These are phyloP conservation scores for Clausena lansium DNA, from an alignment of 345 rosid genomes.

Conservation along the genomic window DNA sequence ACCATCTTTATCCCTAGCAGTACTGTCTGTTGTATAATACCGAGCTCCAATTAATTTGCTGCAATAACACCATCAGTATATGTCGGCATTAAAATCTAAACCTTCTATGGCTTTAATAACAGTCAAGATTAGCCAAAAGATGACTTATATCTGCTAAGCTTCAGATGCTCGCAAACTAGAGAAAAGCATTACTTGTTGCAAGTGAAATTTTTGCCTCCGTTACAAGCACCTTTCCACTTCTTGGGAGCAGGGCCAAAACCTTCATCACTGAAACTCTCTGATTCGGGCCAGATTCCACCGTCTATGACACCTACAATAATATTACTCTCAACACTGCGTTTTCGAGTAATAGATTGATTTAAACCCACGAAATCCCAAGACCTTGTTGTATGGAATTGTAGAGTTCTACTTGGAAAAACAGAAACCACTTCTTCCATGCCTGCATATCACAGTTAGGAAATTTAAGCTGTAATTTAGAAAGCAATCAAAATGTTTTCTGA, in stretches of 20 bases:
- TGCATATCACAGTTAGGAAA: conserved; percentile 1
- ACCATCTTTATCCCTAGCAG: conserved; percentile 26
- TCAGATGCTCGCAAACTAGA: background rate
- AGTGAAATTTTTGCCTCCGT: conserved; percentile 37
- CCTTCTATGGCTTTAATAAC: background rate
- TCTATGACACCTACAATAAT: conserved; percentile 36
- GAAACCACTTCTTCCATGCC: conserved; percentile 31
- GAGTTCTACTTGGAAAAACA: conserved; percentile 27
- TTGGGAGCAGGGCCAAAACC: conserved; percentile 49
- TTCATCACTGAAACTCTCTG: conserved; percentile 37
- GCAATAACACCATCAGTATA: background rate
- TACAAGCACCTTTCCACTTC: conserved; percentile 48
- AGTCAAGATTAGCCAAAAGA: background rate
- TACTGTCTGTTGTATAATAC: background rate
- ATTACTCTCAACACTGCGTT: conserved; percentile 15
- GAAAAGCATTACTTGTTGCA: conserved; percentile 43
- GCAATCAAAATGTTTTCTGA: background rate
- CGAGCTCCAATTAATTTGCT: conserved; percentile 50
- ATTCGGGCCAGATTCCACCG: conserved; percentile 45
- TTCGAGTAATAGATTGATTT: background rate
- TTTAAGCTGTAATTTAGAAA: too few species aligned
- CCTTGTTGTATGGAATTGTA: conserved; percentile 33
- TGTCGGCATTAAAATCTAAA: background rate
- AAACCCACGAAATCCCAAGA: conserved; percentile 52
- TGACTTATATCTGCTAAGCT: background rate